These are phyloP conservation scores for Lactuca sativa DNA, from an alignment of 129 eudicot species.

Conservation along the genomic window DNA sequence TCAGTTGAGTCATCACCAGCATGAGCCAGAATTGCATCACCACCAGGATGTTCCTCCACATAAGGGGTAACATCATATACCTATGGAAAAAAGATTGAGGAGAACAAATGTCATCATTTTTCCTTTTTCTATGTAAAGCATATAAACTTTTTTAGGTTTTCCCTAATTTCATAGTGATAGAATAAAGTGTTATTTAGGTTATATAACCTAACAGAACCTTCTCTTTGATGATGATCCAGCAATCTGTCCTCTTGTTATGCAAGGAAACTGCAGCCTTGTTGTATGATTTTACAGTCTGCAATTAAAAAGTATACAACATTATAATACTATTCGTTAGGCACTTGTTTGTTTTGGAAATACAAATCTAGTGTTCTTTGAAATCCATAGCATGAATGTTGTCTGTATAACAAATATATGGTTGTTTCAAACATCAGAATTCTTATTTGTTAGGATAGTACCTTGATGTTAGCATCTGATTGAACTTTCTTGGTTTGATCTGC, in stretches of 20 bases:
- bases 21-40: constrained; percentile 90
- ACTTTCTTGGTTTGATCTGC: constrained; percentile 51
- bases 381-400: no score
- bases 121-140: background rate
- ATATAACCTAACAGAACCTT: constrained; percentile 52
- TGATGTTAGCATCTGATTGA: constrained; percentile 28
- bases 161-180: constrained; percentile 8
- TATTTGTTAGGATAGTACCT: constrained; percentile 40
- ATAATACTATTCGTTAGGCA: no score
- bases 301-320: constrained; percentile 12
- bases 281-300: constrained; percentile 55
- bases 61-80: constrained; percentile 92
- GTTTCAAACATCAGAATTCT: background rate
- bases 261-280: constrained; percentile 65
- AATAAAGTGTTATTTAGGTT: constrained; percentile 11
- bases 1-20: constrained; percentile 95
- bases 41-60: constrained; percentile 98
- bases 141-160: background rate
- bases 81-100: constrained; percentile 26
- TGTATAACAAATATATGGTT: background rate
- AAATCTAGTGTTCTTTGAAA: no score
- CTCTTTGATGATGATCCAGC: constrained; percentile 96
- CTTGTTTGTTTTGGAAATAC: no score
- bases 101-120: constrained; percentile 6
- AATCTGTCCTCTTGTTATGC: constrained; percentile 94